Base-by-base conservation (phyloP, 345 rosid genomes). In the Clarkia xantiana region DNA sequence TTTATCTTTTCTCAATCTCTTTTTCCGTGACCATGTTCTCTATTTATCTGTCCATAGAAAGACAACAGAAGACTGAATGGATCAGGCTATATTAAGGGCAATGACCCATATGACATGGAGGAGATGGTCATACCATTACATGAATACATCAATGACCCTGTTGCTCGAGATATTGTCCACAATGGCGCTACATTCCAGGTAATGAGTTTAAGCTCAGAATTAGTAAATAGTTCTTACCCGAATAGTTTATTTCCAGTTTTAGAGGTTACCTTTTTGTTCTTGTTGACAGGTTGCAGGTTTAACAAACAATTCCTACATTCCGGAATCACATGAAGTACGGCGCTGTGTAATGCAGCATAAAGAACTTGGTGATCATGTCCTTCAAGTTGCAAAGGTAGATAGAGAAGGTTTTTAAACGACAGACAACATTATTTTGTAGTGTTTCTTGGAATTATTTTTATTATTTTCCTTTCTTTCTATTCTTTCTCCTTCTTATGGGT, bases 101-200 rank as follows among this genome's bases (percentile, higher is more conserved):
- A 61, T 60, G 68, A 79, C 67, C 85, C 93, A 6, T 91, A 86
- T 61, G 58, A 77, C 58, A 78, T 86, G 86, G 74, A 77, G 57
- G 94, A 86, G 47, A 56, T 86, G 54, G 84, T 62, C 45, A 86
- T 86, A 86, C 98, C 96, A 14, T 76, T 91, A 56, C 77, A 71
- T 49, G 56, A 86, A 52, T 91, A 76, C 55, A 80, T 91, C 40
- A 73, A 70, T 39, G 61, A 86, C 44, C 93, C 84, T 44, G 59
- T 71, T 52, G 91, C 94, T 63, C 80, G 59, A 67, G 98, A 91
- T 44, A 75, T 84, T 38, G 58, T 91, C 59, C 96, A 91, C 59
- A 91, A 91, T 64, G 98, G 98, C 56, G 94, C 86, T 9, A 83
- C 98, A 0, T 83, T 83, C 59, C 98, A 91, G 85, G 98, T 91